Evolutionary conservation across 768 basidiomycete genomes (phyloP), one percentile per base, ranked within the genome.

Genomic region (Podaxis sp.): DNA sequence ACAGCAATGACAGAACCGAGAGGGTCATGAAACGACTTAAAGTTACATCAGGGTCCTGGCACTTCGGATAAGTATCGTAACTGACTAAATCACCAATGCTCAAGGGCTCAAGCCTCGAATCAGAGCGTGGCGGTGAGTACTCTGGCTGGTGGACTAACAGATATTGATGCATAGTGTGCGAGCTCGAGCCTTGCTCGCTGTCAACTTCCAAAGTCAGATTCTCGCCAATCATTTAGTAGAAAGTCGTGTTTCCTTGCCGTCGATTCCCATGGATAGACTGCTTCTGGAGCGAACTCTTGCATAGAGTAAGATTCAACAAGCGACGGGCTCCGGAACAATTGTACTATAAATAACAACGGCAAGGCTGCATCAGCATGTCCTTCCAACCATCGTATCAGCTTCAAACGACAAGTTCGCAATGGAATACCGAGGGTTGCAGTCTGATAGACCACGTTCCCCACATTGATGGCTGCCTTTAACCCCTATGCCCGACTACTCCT

Each of bases 401-500:
- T 19, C 44, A 17, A 46, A 17, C 44, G 19, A 8, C 44, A 46
- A 46, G 19, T 9, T 46, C 44, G 44, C 19, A 46, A 46, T 46
- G 19, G 17, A 46, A 19, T 46, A 46, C 44, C 44, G 44, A 19
- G n/a, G 44, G 44, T 22, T 46, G 15, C 17, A 17, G 6, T 46
- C 17, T 19, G 19, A 19, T 7, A 26, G 13, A 26, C 49, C 49
- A 51, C 13, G 49, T 51, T 26, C 49, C 22, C 6, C 22, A 12
- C 49, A 12, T 26, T 33, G 33, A 33, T 9, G 8, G 33, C 9
- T 9, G 33, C 33, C 33, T 33, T 12, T 3, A 51, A 7, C 33
- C 33, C 17, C 59, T 19, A 44, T 24, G 33, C 48, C 19, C 22
- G 24, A 19, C 30, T 52, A 62, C 61, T 68, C 72, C 57, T 71